Conservation (phyloP, 208 protist species). For the Blastocrithidia nonstop region DNA sequence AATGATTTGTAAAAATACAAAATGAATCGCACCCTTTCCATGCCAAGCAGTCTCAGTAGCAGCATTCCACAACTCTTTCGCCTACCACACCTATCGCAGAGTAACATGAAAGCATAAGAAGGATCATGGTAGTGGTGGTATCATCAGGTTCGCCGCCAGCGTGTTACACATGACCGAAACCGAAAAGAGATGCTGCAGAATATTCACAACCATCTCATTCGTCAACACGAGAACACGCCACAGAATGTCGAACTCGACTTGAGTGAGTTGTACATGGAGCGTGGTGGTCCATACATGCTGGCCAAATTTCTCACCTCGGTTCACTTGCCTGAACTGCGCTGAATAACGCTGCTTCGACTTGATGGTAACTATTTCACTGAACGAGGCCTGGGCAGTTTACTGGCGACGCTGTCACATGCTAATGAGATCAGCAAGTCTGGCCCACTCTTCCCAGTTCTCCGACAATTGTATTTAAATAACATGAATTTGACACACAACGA, state of each 20-base stretch:
- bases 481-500: conserved; percentile 59
- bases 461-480: conserved; percentile 64
- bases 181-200: no score
- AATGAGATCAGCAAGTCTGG: conserved; percentile 16
- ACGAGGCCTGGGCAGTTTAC: conserved; percentile 51
- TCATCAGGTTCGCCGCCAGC: no score
- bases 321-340: conserved; percentile 33
- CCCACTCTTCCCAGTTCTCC: conserved; percentile 39
- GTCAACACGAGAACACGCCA: no score
- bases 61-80: no score
- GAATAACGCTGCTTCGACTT: conserved; percentile 58
- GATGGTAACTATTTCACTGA: conserved; percentile 75
- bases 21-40: no score
- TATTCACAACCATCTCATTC: no score
- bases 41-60: no score
- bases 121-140: no score
- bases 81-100: no score
- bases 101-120: no score
- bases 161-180: no score
- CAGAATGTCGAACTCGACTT: conserved; percentile 51
- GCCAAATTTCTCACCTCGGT: conserved; percentile 37
- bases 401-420: conserved; percentile 34
- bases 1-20: no score
- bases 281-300: conserved; percentile 52
- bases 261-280: conserved; percentile 61